Evolutionary conservation across 2,329 filamentous ascomycete genomes (phyloP).

Genomic region (Xylaria sp.): DNA sequence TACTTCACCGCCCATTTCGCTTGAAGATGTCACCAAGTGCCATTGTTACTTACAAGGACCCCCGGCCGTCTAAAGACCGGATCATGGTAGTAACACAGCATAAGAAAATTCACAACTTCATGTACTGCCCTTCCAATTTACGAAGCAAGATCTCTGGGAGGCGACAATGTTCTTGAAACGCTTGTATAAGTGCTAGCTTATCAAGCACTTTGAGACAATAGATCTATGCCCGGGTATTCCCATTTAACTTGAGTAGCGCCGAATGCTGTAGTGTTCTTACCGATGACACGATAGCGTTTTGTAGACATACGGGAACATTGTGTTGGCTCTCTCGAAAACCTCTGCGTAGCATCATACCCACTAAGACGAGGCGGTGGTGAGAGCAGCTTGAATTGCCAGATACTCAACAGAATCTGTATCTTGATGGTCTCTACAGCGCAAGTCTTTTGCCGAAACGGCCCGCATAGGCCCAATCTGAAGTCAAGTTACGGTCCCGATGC

Average conservation of each 20-base stretch:
- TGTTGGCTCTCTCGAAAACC: slow-evolving; percentile 42
- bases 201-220: background rate
- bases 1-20: too few species aligned
- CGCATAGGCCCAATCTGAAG: slow-evolving; percentile 28
- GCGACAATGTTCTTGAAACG: background rate
- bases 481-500: slow-evolving; percentile 27
- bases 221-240: background rate
- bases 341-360: slow-evolving; percentile 33
- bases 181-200: background rate
- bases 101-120: too few species aligned
- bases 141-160: background rate
- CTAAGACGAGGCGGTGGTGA: slow-evolving; percentile 23
- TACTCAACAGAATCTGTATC: slow-evolving; percentile 29
- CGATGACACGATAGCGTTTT: slow-evolving; percentile 9
- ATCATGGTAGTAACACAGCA: too few species aligned
- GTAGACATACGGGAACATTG: slow-evolving; percentile 39
- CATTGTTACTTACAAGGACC: too few species aligned
- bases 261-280: too few species aligned
- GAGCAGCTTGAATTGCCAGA: slow-evolving; percentile 31
- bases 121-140: too few species aligned
- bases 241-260: too few species aligned
- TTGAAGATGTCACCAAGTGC: background rate
- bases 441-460: slow-evolving; percentile 31
- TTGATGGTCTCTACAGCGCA: slow-evolving; percentile 23
- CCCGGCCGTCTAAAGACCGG: too few species aligned